phyloP scores from a whole-genome alignment of 2,329 filamentous ascomycete genomes.

The Amesomyces nigricolor region DNA sequence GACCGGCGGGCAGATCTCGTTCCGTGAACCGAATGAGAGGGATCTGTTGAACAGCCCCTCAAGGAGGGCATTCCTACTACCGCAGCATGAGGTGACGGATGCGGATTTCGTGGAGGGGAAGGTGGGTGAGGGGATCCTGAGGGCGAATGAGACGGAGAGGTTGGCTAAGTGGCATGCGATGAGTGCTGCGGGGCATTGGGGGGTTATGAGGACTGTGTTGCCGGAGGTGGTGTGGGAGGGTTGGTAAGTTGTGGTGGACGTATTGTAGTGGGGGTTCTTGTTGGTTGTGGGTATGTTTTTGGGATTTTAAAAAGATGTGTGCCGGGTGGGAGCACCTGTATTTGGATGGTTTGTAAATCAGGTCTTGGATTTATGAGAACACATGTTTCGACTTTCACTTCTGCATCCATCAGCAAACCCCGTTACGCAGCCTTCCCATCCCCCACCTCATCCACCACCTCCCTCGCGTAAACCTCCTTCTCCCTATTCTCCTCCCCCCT shows the following conservation, averaged over 20 bases:
- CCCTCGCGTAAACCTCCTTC: slow-evolving; percentile 23
- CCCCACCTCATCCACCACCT: slow-evolving; percentile 16
- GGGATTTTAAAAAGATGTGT: background rate
- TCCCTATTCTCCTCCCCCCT: slow-evolving; percentile 35
- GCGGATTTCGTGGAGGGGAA: slow-evolving; percentile 37
- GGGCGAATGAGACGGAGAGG: slow-evolving; percentile 57
- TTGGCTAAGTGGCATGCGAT: slow-evolving; percentile 67
- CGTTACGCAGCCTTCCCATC: slow-evolving; percentile 10
- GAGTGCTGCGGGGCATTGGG: slow-evolving; percentile 82
- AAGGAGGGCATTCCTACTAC: slow-evolving; percentile 63
- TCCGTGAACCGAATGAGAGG: slow-evolving; percentile 56
- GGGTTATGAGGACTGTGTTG: slow-evolving; percentile 80
- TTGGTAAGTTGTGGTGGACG: slow-evolving; percentile 52
- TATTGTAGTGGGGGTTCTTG: background rate
- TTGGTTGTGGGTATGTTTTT: background rate
- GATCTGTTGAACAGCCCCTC: slow-evolving; percentile 72
- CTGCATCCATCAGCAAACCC: no score
- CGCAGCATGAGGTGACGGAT: slow-evolving; percentile 62
- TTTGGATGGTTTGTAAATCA: no score
- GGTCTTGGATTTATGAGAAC: no score
- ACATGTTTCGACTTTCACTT: no score
- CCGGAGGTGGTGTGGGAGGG: slow-evolving; percentile 77
- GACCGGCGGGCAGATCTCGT: slow-evolving; percentile 44
- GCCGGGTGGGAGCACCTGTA: no score
- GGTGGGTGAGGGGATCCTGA: slow-evolving; percentile 49